Base-by-base conservation (phyloP, 1,284 basidiomycete genomes). In the Ganoderma boninense region DNA sequence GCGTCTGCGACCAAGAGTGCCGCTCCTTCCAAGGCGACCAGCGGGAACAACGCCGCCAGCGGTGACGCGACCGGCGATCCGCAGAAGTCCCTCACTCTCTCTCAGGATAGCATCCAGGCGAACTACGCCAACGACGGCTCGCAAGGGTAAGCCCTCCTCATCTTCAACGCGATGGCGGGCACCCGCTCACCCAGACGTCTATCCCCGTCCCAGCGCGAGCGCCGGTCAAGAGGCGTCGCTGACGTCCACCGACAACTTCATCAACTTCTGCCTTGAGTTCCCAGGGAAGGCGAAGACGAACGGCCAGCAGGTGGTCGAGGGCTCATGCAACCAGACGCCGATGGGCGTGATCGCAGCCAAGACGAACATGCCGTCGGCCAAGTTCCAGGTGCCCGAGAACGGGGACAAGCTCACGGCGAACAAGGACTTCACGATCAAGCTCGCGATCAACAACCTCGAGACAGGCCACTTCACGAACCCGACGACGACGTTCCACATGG, bases 201-300 rank as follows among this genome's bases (percentile, higher is more conserved):
- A 23, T 76, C 77, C 56, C 42, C 49, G 26, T 76, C 77, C 56
- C 4, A 52, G 49, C 23, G 82, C 85, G 5, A 72, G 77, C 11
- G 80, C 81, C 26, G 85, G 85, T 61, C 86, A 87, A 77, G 84
- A 77, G 16, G 54, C 77, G 6, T 79, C 86, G 18, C 74, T 84
- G 29, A 89, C 87, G n/a, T 87, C 86, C 43, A 78, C 76, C 42
- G 89, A 89, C 82, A 89, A 89, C 83, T 89, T 87, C 78, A 87
- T 87, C 83, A 87, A 87, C 80, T 87, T 86, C 77, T 82, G 83
- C 78, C 57, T 76, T 29, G 77, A 77, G 14, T 69, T 76, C 29
- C 64, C 75, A 26, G 68, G 78, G 60, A 67, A 83, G 43, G 82
- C 85, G 20, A 76, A 85, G 65, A 87, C 84, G 7, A 83, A 85